These are phyloP conservation scores for Neonectria magnoliae DNA, from an alignment of 2,329 filamentous ascomycete species.

Conservation along the genomic window DNA sequence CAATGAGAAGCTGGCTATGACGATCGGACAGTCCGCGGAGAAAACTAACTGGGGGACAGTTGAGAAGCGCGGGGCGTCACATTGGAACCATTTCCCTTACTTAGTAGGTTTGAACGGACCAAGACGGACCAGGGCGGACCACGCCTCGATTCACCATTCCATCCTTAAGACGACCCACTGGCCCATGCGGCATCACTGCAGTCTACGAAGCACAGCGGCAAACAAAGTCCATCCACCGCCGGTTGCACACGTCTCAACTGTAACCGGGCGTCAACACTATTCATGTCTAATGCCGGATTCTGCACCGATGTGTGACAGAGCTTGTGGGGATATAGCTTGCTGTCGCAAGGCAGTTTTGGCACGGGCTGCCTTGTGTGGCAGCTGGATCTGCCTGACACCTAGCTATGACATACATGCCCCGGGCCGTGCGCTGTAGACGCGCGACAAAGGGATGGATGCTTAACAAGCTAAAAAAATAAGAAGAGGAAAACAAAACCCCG, in stretches of 20 bases:
- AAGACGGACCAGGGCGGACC: conserved; percentile 12
- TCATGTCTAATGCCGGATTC: not conserved
- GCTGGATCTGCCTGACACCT: no score
- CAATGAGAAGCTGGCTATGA: conserved; percentile 31
- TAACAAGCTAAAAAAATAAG: not conserved
- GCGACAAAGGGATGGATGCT: not conserved
- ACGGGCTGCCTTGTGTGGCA: conserved; percentile 13
- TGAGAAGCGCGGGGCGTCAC: conserved; percentile 29
- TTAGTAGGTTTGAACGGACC: conserved; percentile 9
- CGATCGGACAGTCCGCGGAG: conserved; percentile 2
- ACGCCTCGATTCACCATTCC: conserved; percentile 11
- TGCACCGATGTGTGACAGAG: not conserved
- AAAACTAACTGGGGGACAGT: conserved; percentile 23
- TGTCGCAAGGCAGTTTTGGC: conserved; percentile 28
- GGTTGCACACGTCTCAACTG: not conserved
- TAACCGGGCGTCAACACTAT: conserved; percentile 14
- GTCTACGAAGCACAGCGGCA: not conserved
- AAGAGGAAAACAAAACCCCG: not conserved
- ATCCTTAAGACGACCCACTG: not conserved
- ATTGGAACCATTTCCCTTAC: conserved; percentile 18
- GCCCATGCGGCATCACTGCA: not conserved
- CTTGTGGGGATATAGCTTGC: conserved; percentile 17
- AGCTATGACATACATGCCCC: not conserved
- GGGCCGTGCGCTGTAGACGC: conserved; percentile 17
- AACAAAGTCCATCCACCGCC: not conserved